Evolutionary conservation across 495 filamentous ascomycete genomes (phyloP).

Genomic region (Penicillium samsonianum): DNA sequence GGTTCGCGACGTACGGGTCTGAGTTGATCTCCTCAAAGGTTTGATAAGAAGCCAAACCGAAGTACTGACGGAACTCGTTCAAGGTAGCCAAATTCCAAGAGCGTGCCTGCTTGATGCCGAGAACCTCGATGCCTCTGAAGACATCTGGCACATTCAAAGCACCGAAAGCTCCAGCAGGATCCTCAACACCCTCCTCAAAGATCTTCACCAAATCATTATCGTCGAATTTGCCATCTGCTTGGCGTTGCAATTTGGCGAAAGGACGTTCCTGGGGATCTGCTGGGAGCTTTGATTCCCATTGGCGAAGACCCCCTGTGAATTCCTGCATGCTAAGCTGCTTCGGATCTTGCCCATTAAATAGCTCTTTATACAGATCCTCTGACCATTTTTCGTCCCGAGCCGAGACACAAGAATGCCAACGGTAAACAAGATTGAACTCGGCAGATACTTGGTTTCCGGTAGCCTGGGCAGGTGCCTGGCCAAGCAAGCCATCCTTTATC

Average conservation of each 20-base stretch:
- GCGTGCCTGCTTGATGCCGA: conserved; percentile 83
- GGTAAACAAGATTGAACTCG: conserved; percentile 75
- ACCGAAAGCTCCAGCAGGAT: conserved; percentile 60
- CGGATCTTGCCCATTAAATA: conserved; percentile 60
- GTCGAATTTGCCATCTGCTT: conserved; percentile 58
- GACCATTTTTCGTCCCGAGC: conserved; percentile 75
- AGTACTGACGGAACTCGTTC: conserved; percentile 86
- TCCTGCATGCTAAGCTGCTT: conserved; percentile 53
- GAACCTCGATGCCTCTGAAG: conserved; percentile 74
- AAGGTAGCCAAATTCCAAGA: conserved; percentile 80
- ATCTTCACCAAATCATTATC: conserved; percentile 72
- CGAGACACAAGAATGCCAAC: conserved; percentile 80
- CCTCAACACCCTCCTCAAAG: conserved; percentile 64
- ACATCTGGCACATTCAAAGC: conserved; percentile 72
- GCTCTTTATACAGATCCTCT: conserved; percentile 58
- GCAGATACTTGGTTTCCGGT: conserved; percentile 74
- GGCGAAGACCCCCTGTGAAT: conserved; percentile 58
- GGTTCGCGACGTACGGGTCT: conserved; percentile 69
- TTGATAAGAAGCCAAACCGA: conserved; percentile 70
- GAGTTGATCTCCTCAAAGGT: conserved; percentile 86
- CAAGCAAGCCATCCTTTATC: conserved; percentile 42
- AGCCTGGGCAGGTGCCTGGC: conserved; percentile 38
- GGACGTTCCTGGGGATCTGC: conserved; percentile 63
- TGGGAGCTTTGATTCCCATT: conserved; percentile 59
- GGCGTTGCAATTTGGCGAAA: conserved; percentile 63